These are phyloP conservation scores for Prototheca wickerhamii DNA, from an alignment of 163 green algal species.

Conservation along the genomic window DNA sequence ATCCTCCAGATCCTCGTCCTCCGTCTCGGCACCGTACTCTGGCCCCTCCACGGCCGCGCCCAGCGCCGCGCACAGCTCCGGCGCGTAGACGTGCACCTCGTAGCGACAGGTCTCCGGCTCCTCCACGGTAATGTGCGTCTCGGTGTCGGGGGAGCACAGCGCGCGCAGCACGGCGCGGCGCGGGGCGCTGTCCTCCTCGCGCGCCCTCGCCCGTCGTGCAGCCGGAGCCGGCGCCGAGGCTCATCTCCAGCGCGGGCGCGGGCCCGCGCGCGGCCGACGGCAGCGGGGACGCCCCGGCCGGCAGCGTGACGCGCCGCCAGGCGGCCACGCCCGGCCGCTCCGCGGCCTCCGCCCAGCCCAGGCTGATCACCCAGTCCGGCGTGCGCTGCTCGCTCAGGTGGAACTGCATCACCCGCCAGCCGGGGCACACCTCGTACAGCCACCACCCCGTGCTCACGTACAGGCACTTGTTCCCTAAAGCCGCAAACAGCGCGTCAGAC, in stretches of 20 bases:
- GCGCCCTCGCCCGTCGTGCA: background rate
- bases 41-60: background rate
- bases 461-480: background rate
- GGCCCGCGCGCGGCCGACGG: background rate
- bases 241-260: background rate
- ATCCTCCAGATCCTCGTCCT: background rate
- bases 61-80: background rate
- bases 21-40: background rate
- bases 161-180: background rate
- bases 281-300: background rate
- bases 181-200: background rate
- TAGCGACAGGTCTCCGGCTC: background rate
- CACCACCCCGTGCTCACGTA: conserved; percentile 4
- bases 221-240: background rate
- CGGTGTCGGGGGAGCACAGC: conserved; percentile 3
- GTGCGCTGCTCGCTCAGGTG: background rate
- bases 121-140: background rate
- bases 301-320: background rate
- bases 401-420: conserved; percentile 4
- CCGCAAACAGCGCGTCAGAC: background rate
- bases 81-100: conserved; percentile 1
- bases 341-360: background rate
- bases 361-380: background rate
- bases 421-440: conserved; percentile 10
- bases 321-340: background rate